Base-by-base conservation (phyloP, 169 alveolate species). In the Toxoplasma gondii region DNA sequence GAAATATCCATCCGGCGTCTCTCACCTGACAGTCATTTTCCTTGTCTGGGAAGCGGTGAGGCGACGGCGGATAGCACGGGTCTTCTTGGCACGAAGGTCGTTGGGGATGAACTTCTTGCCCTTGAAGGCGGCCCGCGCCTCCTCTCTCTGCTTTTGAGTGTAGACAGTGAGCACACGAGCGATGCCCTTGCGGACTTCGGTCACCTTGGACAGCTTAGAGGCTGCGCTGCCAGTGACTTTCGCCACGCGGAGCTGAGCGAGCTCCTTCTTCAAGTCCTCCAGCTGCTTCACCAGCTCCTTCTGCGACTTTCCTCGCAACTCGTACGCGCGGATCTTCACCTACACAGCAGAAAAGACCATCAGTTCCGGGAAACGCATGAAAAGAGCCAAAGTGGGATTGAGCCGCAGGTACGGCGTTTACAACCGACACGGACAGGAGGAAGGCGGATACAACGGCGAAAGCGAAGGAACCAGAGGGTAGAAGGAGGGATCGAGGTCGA, bases 151-250 rank as follows among this genome's bases (percentile, higher is more conserved):
- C 96, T 98, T 98, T 93, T 98, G 98, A 96, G 98, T 98, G 95
- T 98, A 96, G 45, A 98, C 98, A 27, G 99, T 98, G 97, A 98
- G 94, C 4, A 98, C 98, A 81, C 98, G 98, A 69, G 99, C 99
- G 88, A 98, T 98, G 84, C 97, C 98, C 93, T 98, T 98, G 93
- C 99, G 97, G 87, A 98, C 97, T 54, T 97, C 95, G 88, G 95
- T 96, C 81, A 98, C 98, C 93, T 98, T 98, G 44, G 99, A 95
- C 38, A 98, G 96, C 94, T 98, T 98, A 53, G 98, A 94, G 43
- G 99, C 98, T 38, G 98, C 98, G 27, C 98, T 98, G 31, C 98
- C 99, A 10, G 99, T 97, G 22, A 97, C 98, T 96, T 98, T 98
- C 80, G 97, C 97, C 67, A 98, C 99, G 69, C 98, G 95, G 91